A percentile compares a stretch with the other conserved stretches of the same genome.
phyloP scores from a whole-genome alignment of 106 monocot species.

The Agapanthus africanus region DNA sequence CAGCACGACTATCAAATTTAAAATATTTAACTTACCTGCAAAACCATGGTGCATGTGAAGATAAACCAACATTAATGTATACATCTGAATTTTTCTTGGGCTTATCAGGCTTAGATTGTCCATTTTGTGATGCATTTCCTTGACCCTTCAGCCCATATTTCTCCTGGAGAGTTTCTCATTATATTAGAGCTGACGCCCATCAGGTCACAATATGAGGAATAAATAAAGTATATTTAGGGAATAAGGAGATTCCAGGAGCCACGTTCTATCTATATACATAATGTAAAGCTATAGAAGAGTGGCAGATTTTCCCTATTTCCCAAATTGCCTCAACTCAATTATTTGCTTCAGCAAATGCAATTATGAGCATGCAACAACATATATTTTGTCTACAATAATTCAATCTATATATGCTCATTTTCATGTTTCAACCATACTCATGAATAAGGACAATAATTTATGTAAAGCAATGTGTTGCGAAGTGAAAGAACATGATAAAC shows the following conservation, averaged over 20 bases:
- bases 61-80: slow-evolving; percentile 84
- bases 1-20: neutral
- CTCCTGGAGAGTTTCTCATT: slow-evolving; percentile 39
- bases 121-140: slow-evolving; percentile 30
- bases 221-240: neutral
- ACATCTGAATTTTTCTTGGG: slow-evolving; percentile 67
- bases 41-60: slow-evolving; percentile 64
- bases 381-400: no score
- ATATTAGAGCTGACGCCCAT: neutral
- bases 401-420: no score
- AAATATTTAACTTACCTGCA: slow-evolving; percentile 39
- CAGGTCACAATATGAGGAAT: neutral
- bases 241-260: neutral
- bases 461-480: no score
- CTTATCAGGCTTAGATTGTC: slow-evolving; percentile 53
- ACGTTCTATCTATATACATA: no score
- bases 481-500: no score
- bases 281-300: no score
- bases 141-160: slow-evolving; percentile 94
- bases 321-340: no score
- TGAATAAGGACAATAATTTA: no score
- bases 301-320: no score
- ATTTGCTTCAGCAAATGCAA: no score
- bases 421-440: no score
- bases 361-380: no score